Conservation (phyloP, 2,329 filamentous ascomycete species). For the Sporothrix schenckii region DNA sequence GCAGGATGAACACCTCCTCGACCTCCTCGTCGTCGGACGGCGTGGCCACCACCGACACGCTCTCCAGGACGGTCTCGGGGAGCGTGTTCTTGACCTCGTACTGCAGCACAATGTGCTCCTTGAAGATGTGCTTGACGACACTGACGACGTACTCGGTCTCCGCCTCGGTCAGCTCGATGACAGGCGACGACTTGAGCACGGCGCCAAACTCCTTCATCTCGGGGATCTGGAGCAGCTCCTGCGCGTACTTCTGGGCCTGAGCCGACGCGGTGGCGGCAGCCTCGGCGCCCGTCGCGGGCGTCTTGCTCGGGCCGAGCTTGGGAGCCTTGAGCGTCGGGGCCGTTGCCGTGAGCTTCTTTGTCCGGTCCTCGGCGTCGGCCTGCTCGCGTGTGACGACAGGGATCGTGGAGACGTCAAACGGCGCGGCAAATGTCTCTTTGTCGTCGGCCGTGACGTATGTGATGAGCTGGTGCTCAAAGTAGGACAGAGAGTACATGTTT, state of each 20-base stretch:
- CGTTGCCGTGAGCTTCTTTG: constrained; percentile 92
- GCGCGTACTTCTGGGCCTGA: constrained; percentile 82
- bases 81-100: constrained; percentile 98
- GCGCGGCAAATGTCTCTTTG: constrained; percentile 76
- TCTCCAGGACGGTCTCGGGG: constrained; percentile 84
- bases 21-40: constrained; percentile 79
- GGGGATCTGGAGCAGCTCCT: constrained; percentile 84
- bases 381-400: constrained; percentile 95
- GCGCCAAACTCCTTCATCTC: constrained; percentile 88
- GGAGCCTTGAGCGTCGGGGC: constrained; percentile 94
- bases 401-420: constrained; percentile 89
- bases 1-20: constrained; percentile 93
- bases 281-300: constrained; percentile 67
- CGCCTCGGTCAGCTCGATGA: constrained; percentile 90
- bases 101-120: constrained; percentile 92
- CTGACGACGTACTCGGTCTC: constrained; percentile 97
- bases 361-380: constrained; percentile 92
- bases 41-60: constrained; percentile 80
- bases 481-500: constrained; percentile 90
- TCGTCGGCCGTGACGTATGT: constrained; percentile 96
- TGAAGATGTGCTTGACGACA: constrained; percentile 96
- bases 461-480: constrained; percentile 95
- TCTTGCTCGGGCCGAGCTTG: constrained; percentile 75
- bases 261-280: constrained; percentile 75
- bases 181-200: constrained; percentile 85